phyloP scores from a whole-genome alignment of 768 basidiomycete species.

The Leccinum variicolor region DNA sequence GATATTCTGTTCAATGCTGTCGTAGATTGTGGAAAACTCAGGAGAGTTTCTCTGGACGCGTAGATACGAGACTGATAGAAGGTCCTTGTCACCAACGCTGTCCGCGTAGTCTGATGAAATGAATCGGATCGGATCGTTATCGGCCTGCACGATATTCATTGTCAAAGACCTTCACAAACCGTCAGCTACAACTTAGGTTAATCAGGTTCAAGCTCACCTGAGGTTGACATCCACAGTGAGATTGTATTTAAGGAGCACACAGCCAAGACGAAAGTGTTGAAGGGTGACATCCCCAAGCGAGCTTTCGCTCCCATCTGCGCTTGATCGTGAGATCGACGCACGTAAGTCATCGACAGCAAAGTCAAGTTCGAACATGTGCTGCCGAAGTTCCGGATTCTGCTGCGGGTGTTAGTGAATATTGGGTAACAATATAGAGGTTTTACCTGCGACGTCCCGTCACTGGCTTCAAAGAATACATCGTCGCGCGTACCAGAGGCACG shows the following conservation, averaged over 20 bases:
- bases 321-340: slow-evolving; percentile 73
- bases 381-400: slow-evolving; percentile 39
- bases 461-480: slow-evolving; percentile 71
- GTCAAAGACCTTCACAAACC: slow-evolving; percentile 56
- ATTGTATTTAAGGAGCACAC: slow-evolving; percentile 76
- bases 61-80: slow-evolving; percentile 75
- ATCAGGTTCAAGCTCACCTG: slow-evolving; percentile 41
- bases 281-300: slow-evolving; percentile 77
- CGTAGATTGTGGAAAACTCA: slow-evolving; percentile 74
- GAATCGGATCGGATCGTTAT: slow-evolving; percentile 52
- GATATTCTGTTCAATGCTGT: slow-evolving; percentile 84
- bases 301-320: slow-evolving; percentile 58
- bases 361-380: slow-evolving; percentile 75
- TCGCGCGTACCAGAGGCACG: slow-evolving; percentile 40
- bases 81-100: slow-evolving; percentile 48
- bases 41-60: slow-evolving; percentile 84
- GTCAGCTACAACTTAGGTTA: slow-evolving; percentile 6
- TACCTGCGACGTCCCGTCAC: slow-evolving; percentile 58
- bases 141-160: slow-evolving; percentile 67
- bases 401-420: slow-evolving; percentile 1
- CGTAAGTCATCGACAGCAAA: slow-evolving; percentile 85
- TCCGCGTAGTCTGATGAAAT: slow-evolving; percentile 56
- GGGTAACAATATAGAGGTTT: slow-evolving; percentile 7
- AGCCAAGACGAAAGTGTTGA: slow-evolving; percentile 71
- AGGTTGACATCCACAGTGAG: slow-evolving; percentile 85